Percentiles rank a stretch among this genome's conserved stretches.
Evolutionary conservation across 495 filamentous ascomycete species (phyloP).

Genomic region (Letharia lupina): DNA sequence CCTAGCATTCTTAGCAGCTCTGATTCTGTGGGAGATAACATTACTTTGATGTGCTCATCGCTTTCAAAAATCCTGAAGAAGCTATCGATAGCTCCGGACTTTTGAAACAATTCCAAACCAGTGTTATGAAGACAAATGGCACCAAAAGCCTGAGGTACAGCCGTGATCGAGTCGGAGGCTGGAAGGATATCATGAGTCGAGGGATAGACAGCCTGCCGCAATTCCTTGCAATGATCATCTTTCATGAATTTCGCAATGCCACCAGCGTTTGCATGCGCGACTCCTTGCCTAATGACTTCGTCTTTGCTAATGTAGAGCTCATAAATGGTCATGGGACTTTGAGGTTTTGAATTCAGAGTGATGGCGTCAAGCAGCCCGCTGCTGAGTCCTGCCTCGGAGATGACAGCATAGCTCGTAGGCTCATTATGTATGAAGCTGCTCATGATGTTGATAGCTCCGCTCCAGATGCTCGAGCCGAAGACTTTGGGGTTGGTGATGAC

Average conservation of each 20-base stretch:
- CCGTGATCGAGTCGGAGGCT: slow-evolving; percentile 73
- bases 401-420: slow-evolving; percentile 91
- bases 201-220: slow-evolving; percentile 28
- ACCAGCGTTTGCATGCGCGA: slow-evolving; percentile 6
- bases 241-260: slow-evolving; percentile 11
- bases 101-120: slow-evolving; percentile 84
- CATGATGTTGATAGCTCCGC: slow-evolving; percentile 77
- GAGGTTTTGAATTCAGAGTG: slow-evolving; percentile 47
- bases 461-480: slow-evolving; percentile 92
- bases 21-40: slow-evolving; percentile 40
- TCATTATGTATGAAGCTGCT: slow-evolving; percentile 98
- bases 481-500: slow-evolving; percentile 71
- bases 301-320: slow-evolving; percentile 6
- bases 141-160: slow-evolving; percentile 78
- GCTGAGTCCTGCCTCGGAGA: slow-evolving; percentile 87
- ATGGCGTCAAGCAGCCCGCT: slow-evolving; percentile 73
- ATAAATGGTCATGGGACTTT: slow-evolving; percentile 20
- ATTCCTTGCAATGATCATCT: slow-evolving; percentile 7
- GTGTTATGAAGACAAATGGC: slow-evolving; percentile 85
- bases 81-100: slow-evolving; percentile 68
- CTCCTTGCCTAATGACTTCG: slow-evolving; percentile 8
- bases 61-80: slow-evolving; percentile 96
- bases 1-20: slow-evolving; percentile 51
- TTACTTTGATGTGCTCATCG: slow-evolving; percentile 72
- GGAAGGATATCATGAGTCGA: slow-evolving; percentile 61